Evolutionary conservation across 768 basidiomycete species (phyloP).

Genomic region (Russula olivacea): DNA sequence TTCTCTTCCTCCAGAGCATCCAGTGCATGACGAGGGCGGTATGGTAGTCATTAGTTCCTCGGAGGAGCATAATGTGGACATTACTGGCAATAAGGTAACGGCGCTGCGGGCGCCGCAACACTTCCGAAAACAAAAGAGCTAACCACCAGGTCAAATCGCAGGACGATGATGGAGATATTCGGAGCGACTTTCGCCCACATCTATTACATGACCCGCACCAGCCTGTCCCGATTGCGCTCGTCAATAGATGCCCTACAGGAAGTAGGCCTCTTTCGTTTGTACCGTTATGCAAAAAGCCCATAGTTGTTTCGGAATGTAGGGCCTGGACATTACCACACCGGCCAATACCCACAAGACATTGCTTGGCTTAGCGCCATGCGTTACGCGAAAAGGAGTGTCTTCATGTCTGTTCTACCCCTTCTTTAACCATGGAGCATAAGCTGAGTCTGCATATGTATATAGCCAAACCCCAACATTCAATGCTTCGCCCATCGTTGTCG

Average conservation of each 20-base stretch:
- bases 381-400: constrained; percentile 54
- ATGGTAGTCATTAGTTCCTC: neutral
- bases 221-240: constrained; percentile 59
- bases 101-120: neutral
- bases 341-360: constrained; percentile 53
- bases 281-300: neutral
- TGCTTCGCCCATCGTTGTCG: constrained; percentile 54
- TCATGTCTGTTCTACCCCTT: constrained; percentile 42
- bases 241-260: constrained; percentile 57
- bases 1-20: neutral
- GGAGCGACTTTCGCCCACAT: constrained; percentile 56
- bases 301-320: constrained; percentile 25
- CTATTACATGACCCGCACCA: constrained; percentile 51
- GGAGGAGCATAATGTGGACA: neutral
- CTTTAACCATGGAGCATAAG: neutral
- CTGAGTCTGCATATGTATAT: constrained; percentile 1
- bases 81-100: neutral
- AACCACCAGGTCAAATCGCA: neutral
- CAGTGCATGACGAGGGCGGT: neutral
- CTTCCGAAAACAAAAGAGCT: neutral
- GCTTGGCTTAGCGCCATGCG: constrained; percentile 63
- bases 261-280: constrained; percentile 30
- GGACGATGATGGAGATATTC: constrained; percentile 24
- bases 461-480: constrained; percentile 70
- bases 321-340: constrained; percentile 41